Evolutionary conservation across 2,329 filamentous ascomycete genomes (phyloP), one percentile per base, ranked within the genome.

Genomic region (Cercospora brassicicola): DNA sequence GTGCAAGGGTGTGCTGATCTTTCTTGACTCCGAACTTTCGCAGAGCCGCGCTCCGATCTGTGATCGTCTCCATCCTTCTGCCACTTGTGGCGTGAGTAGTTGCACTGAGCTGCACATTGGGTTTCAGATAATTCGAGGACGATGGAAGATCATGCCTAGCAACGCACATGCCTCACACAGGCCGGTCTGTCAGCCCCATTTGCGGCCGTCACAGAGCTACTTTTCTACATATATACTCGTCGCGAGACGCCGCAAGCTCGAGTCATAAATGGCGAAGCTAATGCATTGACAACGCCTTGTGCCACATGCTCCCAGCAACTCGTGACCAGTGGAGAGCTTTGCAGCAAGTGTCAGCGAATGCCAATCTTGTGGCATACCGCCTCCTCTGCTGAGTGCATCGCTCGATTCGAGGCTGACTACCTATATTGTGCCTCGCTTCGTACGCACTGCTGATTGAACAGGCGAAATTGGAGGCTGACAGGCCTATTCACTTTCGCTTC

Each of bases 401-500:
- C 48, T 26, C 18, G 45, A 23, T 48, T 23, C 45, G 10, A 48
- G 45, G 20, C 20, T 18, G 9, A 23, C 20, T 23, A 23, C 4
- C 20, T 10, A 18, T 11, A 13, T 18, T 10, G 45, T 48, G 45
- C 45, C 20, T 53, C 48, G 48, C 48, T 53, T 20, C 42, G 42
- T 23, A 10, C 10, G 45, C 18, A 51, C 18, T 51, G 45, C 18
- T 23, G 18, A 23, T 23, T 51, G 8, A 26, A 51, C 45, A 51
- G 45, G 9, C 36, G 18, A 51, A 6, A 23, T 23, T 23, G 11
- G 45, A 51, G 45, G n/a, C n/a, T 51, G 11, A 39, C 13, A 39
- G 36, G 36, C 20, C 45, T 51, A 20, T 57, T 61, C 60, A 72
- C 53, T 73, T 73, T 56, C 69, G 66, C 67, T 72, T 74, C 10